Evolutionary conservation across 148 eudicot genomes (phyloP).

Genomic region (Rhododendron henanense): DNA sequence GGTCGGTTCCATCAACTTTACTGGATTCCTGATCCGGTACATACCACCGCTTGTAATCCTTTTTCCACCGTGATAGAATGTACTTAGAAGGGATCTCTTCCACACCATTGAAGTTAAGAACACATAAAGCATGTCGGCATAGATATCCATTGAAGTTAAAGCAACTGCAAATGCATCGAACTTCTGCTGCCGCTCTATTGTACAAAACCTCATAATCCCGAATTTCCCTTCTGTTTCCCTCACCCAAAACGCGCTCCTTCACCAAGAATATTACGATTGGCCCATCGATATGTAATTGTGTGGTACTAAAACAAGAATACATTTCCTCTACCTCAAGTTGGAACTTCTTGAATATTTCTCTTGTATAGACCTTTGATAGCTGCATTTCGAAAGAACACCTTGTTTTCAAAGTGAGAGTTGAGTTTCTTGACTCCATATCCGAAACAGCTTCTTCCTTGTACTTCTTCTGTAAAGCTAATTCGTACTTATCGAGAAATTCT

Average conservation of each 20-base stretch:
- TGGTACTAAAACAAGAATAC: constrained; percentile 77
- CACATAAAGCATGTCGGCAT: constrained; percentile 68
- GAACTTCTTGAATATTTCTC: constrained; percentile 55
- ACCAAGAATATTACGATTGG: constrained; percentile 56
- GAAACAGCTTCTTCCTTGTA: constrained; percentile 65
- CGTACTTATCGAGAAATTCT: constrained; percentile 79
- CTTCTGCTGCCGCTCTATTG: constrained; percentile 49
- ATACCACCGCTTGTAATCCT: constrained; percentile 58
- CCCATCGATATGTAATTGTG: constrained; percentile 57
- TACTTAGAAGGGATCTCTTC: constrained; percentile 71
- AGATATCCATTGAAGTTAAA: constrained; percentile 70
- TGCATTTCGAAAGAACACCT: constrained; percentile 64
- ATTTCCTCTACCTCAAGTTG: constrained; percentile 81
- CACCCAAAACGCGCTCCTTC: constrained; percentile 54
- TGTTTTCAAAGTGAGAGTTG: constrained; percentile 47
- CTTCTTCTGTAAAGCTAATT: constrained; percentile 57
- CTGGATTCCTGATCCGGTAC: constrained; percentile 29
- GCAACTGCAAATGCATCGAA: constrained; percentile 76
- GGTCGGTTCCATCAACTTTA: constrained; percentile 30
- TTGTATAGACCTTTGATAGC: constrained; percentile 59
- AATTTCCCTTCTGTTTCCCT: constrained; percentile 54
- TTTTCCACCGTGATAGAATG: constrained; percentile 61
- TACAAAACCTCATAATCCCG: constrained; percentile 67
- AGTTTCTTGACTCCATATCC: constrained; percentile 57
- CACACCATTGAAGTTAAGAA: constrained; percentile 66